A percentile compares a stretch with the other conserved stretches of the same genome.
Conservation (phyloP, 208 protist species). For the Trypanosoma melophagium region DNA sequence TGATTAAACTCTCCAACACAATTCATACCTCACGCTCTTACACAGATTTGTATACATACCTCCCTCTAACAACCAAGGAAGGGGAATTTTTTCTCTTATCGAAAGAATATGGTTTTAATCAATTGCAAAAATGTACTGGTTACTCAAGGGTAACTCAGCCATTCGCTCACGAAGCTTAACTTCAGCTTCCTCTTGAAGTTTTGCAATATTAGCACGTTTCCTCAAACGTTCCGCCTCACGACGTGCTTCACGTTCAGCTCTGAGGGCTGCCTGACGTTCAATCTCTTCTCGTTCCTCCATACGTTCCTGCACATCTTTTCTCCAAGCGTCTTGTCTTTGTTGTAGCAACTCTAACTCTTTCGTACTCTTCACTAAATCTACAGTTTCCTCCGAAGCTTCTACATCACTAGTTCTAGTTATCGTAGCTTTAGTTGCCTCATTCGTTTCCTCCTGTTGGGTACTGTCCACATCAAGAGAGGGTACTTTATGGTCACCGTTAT, state of each 20-base stretch:
- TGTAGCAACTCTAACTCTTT: conserved; percentile 35
- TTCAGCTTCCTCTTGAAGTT: conserved; percentile 49
- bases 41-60: too few relatives aligned
- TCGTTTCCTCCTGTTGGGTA: background rate
- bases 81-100: background rate
- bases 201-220: conserved; percentile 35
- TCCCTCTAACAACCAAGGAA: background rate
- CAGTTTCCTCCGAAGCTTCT: background rate
- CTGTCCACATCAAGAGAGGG: too few relatives aligned
- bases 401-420: background rate
- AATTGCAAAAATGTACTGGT: conserved; percentile 83
- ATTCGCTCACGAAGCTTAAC: conserved; percentile 42
- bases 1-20: too few relatives aligned
- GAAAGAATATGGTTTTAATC: conserved; percentile 37
- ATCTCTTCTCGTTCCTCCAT: conserved; percentile 33
- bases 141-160: conserved; percentile 59
- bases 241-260: conserved; percentile 30
- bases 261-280: conserved; percentile 21
- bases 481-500: too few relatives aligned
- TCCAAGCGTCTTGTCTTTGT: conserved; percentile 70
- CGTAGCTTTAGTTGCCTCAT: background rate
- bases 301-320: conserved; percentile 44
- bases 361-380: background rate
- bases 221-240: conserved; percentile 29
- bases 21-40: too few relatives aligned